Base-by-base conservation (phyloP, 208 protist genomes). In the Leishmania guyanensis region DNA sequence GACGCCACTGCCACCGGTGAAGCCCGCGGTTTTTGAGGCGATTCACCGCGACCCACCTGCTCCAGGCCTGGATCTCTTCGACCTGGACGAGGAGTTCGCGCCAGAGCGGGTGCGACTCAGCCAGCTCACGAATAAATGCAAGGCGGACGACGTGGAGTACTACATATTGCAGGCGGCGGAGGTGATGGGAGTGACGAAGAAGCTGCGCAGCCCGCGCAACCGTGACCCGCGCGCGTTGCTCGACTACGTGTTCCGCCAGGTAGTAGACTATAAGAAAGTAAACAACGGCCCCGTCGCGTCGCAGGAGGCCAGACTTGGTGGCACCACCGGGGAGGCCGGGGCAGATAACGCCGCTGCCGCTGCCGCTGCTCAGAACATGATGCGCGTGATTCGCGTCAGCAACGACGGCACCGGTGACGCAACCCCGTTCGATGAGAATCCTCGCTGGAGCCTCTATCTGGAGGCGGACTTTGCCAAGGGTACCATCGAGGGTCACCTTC, bases 71-170 rank as follows among this genome's bases (percentile, higher is more conserved):
- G 98, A 99, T 76, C 91, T 99, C 64, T 99, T 99, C 86, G 98
- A 99, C 86, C 90, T 99, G 9, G 98, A 99, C 80, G 97, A 98
- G 76, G 92, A 98, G 83, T 99, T 99, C 85, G 97, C 98, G 12
- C 97, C 97, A 48, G 97, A 99, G 89, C 90, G 92, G 60, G 97
- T 98, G 71, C 93, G 98, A 6, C 87, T 99, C 8, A 97, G 95
- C 80, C 97, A 99, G 78, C 83, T 99, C 51, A 99, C 98, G n/a
- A 99, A 99, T 87, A 98, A 99, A 80, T 99, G 98, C 83, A 95
- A 96, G 79, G 84, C 94, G 6, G 94, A 98, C 78, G 94, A 99
- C 80, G 89, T 98, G 48, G 94, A 97, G 64, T 98, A 98, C 86
- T 99, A 97, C 87, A 98, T 99, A 80, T 81, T 95, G 36, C 96